Evolutionary conservation across 2,329 filamentous ascomycete species (phyloP).

Genomic region (Stagonosporopsis cucurbitacearum): DNA sequence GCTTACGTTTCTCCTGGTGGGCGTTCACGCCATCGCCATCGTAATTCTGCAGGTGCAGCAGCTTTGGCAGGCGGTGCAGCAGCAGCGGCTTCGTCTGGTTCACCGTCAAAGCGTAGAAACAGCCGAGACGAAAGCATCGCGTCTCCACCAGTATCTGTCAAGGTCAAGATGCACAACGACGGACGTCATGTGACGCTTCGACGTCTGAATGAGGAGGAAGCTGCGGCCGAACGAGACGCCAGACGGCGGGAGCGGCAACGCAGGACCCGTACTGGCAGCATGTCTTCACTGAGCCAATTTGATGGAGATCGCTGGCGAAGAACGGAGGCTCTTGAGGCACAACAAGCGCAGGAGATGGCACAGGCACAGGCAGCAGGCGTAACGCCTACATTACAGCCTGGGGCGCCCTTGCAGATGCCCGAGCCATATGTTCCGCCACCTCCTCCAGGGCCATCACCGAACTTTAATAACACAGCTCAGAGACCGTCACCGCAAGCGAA

Average conservation of each 20-base stretch:
- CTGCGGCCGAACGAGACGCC: slow-evolving; percentile 64
- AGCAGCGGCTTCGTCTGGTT: slow-evolving; percentile 35
- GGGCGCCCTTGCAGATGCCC: slow-evolving; percentile 37
- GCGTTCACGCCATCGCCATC: slow-evolving; percentile 43
- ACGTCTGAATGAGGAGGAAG: slow-evolving; percentile 67
- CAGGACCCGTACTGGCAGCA: slow-evolving; percentile 48
- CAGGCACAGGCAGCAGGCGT: slow-evolving; percentile 21
- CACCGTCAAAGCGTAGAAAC: slow-evolving; percentile 41
- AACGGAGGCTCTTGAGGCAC: slow-evolving; percentile 46
- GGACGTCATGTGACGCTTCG: slow-evolving; percentile 68
- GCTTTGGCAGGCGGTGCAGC: slow-evolving; percentile 36
- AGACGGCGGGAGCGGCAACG: slow-evolving; percentile 56
- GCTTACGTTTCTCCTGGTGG: slow-evolving; percentile 47
- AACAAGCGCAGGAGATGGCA: slow-evolving; percentile 41
- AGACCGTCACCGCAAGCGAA: slow-evolving; percentile 19
- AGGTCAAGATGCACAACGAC: slow-evolving; percentile 70
- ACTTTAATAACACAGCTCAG: slow-evolving; percentile 12
- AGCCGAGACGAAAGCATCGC: slow-evolving; percentile 54
- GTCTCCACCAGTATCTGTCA: slow-evolving; percentile 68
- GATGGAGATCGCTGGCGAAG: slow-evolving; percentile 50
- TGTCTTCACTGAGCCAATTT: slow-evolving; percentile 47
- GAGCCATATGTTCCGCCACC: slow-evolving; percentile 40
- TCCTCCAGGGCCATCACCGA: slow-evolving; percentile 41
- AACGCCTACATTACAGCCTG: slow-evolving; percentile 31
- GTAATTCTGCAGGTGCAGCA: slow-evolving; percentile 29